Evolutionary conservation across 495 filamentous ascomycete genomes (phyloP), one percentile per base, ranked within the genome.

Genomic region (Daldinia concentrica): DNA sequence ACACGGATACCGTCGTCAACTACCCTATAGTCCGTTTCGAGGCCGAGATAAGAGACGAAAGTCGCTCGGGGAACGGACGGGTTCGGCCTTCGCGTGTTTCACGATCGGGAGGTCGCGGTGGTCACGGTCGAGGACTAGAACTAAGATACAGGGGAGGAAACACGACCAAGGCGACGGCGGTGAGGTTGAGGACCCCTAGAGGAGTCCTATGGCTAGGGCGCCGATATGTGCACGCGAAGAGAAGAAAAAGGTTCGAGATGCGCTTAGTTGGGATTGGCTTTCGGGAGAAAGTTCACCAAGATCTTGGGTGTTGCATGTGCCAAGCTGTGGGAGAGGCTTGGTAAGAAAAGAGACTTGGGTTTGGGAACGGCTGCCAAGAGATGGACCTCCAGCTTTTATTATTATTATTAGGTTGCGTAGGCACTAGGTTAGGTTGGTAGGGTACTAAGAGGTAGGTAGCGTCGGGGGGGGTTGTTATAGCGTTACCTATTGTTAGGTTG

Each of bases 241-340:
- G 55, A 22, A 17, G 48, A 36, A 32, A 37, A 55, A 32, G 48
- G 55, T 9, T 36, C 17, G 54, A 57, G 14, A 57, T 54, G 50
- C 50, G 50, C 26, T 30, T 63, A 1, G 60, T 69, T 51, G 56
- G 71, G 59, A 73, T 73, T 73, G 71, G 59, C 66, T 69, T 69
- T 66, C 43, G 60, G 70, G 34, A 15, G 52, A 72, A 51, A 58
- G 71, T 62, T 69, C 62, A 73, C 71, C 62, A 73, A 76, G 74
- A 70, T 73, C 76, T 78, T 76, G 66, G 76, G 71, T 71, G 74
- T 74, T 73, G 76, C 76, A 78, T 78, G 67, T 74, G 76, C 76
- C 76, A 78, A 78, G 76, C 71, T 69, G 76, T 75, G 66, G 66
- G 65, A 73, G 52, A 73, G 74, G 67, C 76, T 76, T 78, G 76